Percentiles rank a stretch among this genome's conserved stretches.
Conservation (phyloP, 305 asterid species). For the Solanum aculeatissimum region DNA sequence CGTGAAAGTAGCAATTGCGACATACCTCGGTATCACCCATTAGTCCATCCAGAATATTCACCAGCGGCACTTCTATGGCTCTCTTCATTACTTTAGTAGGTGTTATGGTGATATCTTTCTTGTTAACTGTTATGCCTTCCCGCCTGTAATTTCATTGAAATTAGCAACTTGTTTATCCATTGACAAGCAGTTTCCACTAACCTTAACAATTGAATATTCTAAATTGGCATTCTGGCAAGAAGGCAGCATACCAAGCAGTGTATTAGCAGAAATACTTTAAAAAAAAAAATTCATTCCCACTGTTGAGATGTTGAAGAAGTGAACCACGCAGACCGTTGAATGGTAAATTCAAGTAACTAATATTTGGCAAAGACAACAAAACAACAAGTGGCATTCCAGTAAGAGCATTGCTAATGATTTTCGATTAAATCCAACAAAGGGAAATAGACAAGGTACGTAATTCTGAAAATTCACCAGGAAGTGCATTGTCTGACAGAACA, state of each 20-base stretch:
- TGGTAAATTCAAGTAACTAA: constrained; percentile 85
- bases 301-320: constrained; percentile 39
- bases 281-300: constrained; percentile 63
- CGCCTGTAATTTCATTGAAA: no score
- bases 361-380: constrained; percentile 62
- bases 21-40: no score
- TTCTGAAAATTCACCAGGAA: constrained; percentile 77
- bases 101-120: no score
- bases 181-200: constrained; percentile 70
- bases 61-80: no score
- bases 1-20: no score
- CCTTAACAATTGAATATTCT: constrained; percentile 46
- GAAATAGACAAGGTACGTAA: constrained; percentile 43
- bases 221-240: constrained; percentile 42
- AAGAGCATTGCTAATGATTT: constrained; percentile 42
- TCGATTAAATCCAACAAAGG: constrained; percentile 74
- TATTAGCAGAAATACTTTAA: constrained; percentile 68
- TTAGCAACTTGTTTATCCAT: no score
- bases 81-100: no score
- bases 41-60: no score
- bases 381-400: constrained; percentile 48
- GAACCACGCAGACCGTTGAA: constrained; percentile 65
- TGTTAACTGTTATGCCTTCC: no score
- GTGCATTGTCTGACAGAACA: constrained; percentile 55
- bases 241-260: constrained; percentile 54